Evolutionary conservation across 1,284 basidiomycete species (phyloP).

Genomic region (Neotropicomus parvogracilis): DNA sequence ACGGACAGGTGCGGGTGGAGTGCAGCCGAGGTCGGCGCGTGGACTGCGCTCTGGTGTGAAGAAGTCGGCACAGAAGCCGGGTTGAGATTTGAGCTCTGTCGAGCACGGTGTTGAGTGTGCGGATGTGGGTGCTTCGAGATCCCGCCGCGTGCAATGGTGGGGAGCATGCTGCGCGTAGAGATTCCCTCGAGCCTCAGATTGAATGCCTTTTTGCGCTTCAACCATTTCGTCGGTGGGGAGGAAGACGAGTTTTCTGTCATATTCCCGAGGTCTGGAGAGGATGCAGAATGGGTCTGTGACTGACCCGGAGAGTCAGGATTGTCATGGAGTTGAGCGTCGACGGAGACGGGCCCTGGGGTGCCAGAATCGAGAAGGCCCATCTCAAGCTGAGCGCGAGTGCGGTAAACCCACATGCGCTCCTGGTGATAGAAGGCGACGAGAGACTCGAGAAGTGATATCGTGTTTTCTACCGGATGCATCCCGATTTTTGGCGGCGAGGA

Average conservation of each 20-base stretch:
- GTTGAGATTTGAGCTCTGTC: constrained; percentile 33
- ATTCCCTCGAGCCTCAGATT: constrained; percentile 47
- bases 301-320: constrained; percentile 14
- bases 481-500: constrained; percentile 39
- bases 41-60: constrained; percentile 21
- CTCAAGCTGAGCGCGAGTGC: constrained; percentile 46
- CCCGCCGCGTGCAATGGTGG: constrained; percentile 23
- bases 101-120: constrained; percentile 29
- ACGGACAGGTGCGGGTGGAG: constrained; percentile 21
- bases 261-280: constrained; percentile 23
- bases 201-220: constrained; percentile 46
- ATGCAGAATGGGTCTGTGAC: constrained; percentile 11
- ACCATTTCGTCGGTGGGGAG: constrained; percentile 36
- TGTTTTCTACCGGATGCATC: constrained; percentile 36
- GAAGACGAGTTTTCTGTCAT: constrained; percentile 21
- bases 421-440: constrained; percentile 64
- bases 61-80: constrained; percentile 23
- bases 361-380: constrained; percentile 34
- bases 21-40: constrained; percentile 16
- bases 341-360: constrained; percentile 19
- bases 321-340: constrained; percentile 22
- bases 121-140: constrained; percentile 27
- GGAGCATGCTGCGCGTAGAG: constrained; percentile 27
- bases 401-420: constrained; percentile 66
- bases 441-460: constrained; percentile 55